Base-by-base conservation (phyloP, 352 stramenopile species). In the Pythium sukuiense region DNA sequence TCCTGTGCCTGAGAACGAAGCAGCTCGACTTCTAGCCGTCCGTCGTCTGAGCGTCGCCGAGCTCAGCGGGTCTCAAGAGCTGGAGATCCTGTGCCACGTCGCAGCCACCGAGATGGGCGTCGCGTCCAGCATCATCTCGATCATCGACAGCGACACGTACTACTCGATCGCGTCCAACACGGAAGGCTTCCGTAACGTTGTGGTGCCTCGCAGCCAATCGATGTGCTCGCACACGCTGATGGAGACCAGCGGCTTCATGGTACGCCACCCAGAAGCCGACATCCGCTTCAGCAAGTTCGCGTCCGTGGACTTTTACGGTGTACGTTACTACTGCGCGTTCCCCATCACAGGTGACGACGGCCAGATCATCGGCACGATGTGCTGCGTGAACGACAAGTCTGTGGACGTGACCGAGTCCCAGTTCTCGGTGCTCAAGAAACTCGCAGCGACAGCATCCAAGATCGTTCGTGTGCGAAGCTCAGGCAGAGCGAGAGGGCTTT, bases 271-370 rank as follows among this genome's bases (percentile, higher is more conserved):
- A 1, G 73, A 83, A 26, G 66, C 77, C 2, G 81, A 90, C 65
- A 74, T 88, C 55, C 81, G 81, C 12, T 90, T 90, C 58, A 45
- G 57, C 27, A 70, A 76, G 45, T 64, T 53, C 18, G 18, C 30
- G 26, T 13, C 41, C 0, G 30, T 52, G 12, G 67, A 69, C 9
- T 67, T 79, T 9, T 80, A 64, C 80, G 67, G 71, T 11, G 67
- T 80, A n/a, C 77, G 76, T 43, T 92, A 86, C 60, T 90, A 92
- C 75, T 90, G 78, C 61, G 83, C 81, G 1, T 89, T 90, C 27
- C 83, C 83, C 24, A 57, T 92, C 6, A 14, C 85, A 0, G 41
- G 13, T 2, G 61, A 55, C 0, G 70, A 74, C 8, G 46, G 67
- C 1, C 68, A 87, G 59, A 84, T 72, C 2, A 65, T 86, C 46